A percentile compares a stretch with the other conserved stretches of the same genome.
Evolutionary conservation across 2,329 filamentous ascomycete genomes (phyloP).

Genomic region (Fusarium succisae): DNA sequence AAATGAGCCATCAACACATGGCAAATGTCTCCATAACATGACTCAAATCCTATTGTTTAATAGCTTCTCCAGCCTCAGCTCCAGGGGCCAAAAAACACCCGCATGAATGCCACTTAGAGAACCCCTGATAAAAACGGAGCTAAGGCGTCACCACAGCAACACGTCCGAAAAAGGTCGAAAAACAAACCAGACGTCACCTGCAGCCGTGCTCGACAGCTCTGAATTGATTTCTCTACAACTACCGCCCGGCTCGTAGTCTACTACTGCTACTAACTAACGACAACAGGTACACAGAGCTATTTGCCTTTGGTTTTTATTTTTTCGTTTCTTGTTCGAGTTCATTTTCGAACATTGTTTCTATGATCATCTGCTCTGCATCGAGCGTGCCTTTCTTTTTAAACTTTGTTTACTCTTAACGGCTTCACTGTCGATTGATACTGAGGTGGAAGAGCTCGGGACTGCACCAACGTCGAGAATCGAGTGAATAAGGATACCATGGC

Average conservation of each 20-base stretch:
- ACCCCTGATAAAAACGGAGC: conserved; percentile 18
- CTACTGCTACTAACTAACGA: conserved; percentile 16
- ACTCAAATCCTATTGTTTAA: not conserved
- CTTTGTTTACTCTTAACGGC: conserved; percentile 35
- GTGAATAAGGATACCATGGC: conserved; percentile 28
- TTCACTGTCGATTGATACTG: not conserved
- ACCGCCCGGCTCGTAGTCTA: conserved; percentile 2
- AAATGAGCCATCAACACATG: not conserved
- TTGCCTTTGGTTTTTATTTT: conserved; percentile 43
- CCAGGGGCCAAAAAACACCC: conserved; percentile 5
- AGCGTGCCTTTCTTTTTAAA: conserved; percentile 26
- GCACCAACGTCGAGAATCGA: not conserved
- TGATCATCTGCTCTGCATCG: conserved; percentile 25
- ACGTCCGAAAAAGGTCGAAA: conserved; percentile 10
- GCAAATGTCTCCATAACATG: not conserved
- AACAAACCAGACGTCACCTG: conserved; percentile 42
- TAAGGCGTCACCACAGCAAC: conserved; percentile 39
- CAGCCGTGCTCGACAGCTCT: conserved; percentile 25
- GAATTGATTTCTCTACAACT: conserved; percentile 16
- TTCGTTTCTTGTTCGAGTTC: conserved; percentile 9
- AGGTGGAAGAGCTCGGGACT: conserved; percentile 3
- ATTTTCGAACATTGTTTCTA: conserved; percentile 36
- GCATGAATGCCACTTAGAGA: conserved; percentile 1
- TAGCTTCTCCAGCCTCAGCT: not conserved
- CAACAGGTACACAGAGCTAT: conserved; percentile 16